Percentiles rank a stretch among this genome's conserved stretches.
Conservation (phyloP, 202 grass and related monocot species). For the Hordeum pubiflorum region DNA sequence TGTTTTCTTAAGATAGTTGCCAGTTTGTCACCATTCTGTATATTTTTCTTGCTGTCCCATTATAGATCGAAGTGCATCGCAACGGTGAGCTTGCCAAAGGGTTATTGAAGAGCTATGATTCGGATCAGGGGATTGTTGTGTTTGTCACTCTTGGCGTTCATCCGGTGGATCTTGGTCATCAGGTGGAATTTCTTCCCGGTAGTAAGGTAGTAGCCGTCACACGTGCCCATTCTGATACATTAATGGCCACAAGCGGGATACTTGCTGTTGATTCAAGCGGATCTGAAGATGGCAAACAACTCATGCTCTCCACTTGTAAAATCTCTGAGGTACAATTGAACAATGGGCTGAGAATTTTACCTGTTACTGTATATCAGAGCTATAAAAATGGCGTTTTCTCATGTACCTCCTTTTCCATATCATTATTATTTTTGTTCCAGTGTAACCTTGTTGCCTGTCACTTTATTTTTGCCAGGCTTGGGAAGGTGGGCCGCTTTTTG, state of each 20-base stretch:
- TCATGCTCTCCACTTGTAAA: neutral
- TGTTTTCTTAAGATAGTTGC: neutral
- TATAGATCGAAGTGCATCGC: constrained; percentile 7
- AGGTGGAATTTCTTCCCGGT: neutral
- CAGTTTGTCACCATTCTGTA: neutral
- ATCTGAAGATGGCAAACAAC: neutral
- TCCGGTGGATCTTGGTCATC: neutral
- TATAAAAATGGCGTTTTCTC: neutral
- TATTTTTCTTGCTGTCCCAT: neutral
- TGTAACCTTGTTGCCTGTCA: neutral
- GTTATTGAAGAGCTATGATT: neutral
- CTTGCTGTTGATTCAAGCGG: neutral
- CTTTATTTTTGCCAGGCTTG: neutral
- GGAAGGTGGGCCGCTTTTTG: constrained; percentile 2
- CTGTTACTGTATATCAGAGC: neutral
- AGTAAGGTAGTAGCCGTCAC: neutral
- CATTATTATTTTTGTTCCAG: neutral
- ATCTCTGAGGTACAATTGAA: neutral
- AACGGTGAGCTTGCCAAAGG: neutral
- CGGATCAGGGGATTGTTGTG: neutral
- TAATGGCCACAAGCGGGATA: neutral
- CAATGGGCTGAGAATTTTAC: neutral
- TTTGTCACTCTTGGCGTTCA: neutral
- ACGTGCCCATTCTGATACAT: neutral
- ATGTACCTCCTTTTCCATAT: neutral